Evolutionary conservation across 2,329 filamentous ascomycete species (phyloP), one percentile per base, ranked within the genome.

Genomic region (Botrytis squamosa): DNA sequence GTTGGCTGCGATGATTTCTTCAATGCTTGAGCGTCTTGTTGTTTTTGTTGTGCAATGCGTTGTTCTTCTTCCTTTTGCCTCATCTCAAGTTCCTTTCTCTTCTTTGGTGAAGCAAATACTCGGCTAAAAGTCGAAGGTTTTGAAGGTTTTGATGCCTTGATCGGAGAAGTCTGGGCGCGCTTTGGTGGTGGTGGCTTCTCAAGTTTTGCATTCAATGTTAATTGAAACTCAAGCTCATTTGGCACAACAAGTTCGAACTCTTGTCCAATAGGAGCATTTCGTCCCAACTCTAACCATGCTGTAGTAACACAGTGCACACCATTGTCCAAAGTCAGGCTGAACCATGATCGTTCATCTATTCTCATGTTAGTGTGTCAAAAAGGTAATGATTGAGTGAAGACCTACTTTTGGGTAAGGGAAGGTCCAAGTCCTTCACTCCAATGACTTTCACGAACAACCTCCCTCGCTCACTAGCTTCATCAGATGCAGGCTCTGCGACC

Each of bases 401-500:
- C 57, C 44, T 88, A 96, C 94, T 95, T 84, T 91, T 93, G 46
- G 96, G 95, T 72, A 99, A 85, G 36, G 96, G 95, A 62, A 98
- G 86, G 80, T 98, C 95, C 55, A 99, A 87, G 79, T 98, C 95
- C 82, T 98, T 98, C 76, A 98, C 94, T 63, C 95, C 95, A 82
- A 98, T 92, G n/a, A 99, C 96, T 85, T 99, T 99, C 77, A 99
- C 95, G 79, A 99, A 99, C 2, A 99, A 87, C 75, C 96, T 88
- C 16, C 96, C 96, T 78, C 96, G 88, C 83, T 99, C 96, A 71
- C 90, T 93, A 74, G 98, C 95, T 72, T 93, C 92, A 16, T 88
- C 88, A 8, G 85, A 83, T 60, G 85, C 82, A 73, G 92, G 87
- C 7, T 86, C 84, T 40, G 84, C 83, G 33, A 64, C 25, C 44